Evolutionary conservation across 1,139 yeast species (phyloP), one percentile per base, ranked within the genome.

Genomic region (Taphrina confusa): DNA sequence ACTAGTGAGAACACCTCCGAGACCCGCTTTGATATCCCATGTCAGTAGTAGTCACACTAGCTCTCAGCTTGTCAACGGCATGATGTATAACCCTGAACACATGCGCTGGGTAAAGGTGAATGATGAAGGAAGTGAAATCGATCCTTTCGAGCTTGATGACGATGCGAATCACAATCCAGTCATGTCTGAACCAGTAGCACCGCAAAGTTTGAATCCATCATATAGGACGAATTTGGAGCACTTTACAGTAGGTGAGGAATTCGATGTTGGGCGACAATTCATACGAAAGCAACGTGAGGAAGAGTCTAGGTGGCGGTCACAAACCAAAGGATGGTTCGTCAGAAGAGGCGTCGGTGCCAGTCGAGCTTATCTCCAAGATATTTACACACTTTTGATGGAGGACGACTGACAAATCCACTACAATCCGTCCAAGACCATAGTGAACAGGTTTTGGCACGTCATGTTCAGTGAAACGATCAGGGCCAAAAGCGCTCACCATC

Each of bases 11-110:
- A 60, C 68, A 37, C 69, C 63, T 42, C 64, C 64, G 36, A 68
- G 57, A 63, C 73, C 61, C 62, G 76, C 76, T 1, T 65, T 75
- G 18, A 74, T 74, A 63, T 73, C 77, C 5, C 71, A 71, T 58
- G 69, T 70, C 30, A 66, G 73, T 22, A 45, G 63, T 8, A 62
- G 25, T 22, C 64, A 70, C 69, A 14, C 23, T 20, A 28, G 28
- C 27, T 70, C 74, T 11, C 76, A 76, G 57, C 69, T 75, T 6
- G 76, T 74, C 11, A 78, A 78, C 1, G 79, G 81, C 62, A 84
- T 84, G 89, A 76, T 78, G 45, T 84, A 82, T 68, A 87, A 84
- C 67, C 78, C 81, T 2, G 78, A 77, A 23, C 79, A 80, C 60
- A 72, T 83, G 70, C 75, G 81, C 64, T 84, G 89, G 86, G 73